A percentile compares a stretch with the other conserved stretches of the same genome.
Evolutionary conservation across 129 eudicot species (phyloP).

Genomic region (Flaveria robusta): DNA sequence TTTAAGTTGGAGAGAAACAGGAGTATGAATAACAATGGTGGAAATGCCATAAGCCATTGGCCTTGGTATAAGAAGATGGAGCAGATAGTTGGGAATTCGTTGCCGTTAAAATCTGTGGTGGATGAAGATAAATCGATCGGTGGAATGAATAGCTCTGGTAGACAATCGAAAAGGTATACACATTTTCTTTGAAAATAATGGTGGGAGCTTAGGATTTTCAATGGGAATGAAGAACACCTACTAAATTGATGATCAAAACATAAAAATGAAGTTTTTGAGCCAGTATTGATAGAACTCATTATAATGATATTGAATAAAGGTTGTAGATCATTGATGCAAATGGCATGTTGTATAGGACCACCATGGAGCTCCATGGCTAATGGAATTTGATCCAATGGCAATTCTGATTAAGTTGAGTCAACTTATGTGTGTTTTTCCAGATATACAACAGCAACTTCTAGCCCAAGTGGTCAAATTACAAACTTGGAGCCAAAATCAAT

Average conservation of each 20-base stretch:
- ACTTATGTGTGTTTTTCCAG: slow-evolving; percentile 38
- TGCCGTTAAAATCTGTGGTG: slow-evolving; percentile 48
- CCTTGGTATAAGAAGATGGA: slow-evolving; percentile 98
- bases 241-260: not conserved
- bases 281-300: not conserved
- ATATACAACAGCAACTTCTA: slow-evolving; percentile 46
- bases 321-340: not conserved
- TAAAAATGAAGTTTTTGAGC: not conserved
- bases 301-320: not conserved
- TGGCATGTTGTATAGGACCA: not conserved
- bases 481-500: slow-evolving; percentile 51
- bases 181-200: not conserved
- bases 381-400: not conserved
- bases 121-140: slow-evolving; percentile 65
- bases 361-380: not conserved
- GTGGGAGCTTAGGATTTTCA: not conserved
- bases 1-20: slow-evolving; percentile 89
- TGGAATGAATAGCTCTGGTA: slow-evolving; percentile 45
- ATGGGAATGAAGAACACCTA: not conserved
- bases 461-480: slow-evolving; percentile 50
- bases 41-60: slow-evolving; percentile 68
- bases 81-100: slow-evolving; percentile 71
- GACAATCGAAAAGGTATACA: slow-evolving; percentile 75
- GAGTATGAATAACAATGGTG: slow-evolving; percentile 54
- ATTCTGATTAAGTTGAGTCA: not conserved